Conservation (phyloP, 495 filamentous ascomycete species). For the Aspergillus taichungensis region DNA sequence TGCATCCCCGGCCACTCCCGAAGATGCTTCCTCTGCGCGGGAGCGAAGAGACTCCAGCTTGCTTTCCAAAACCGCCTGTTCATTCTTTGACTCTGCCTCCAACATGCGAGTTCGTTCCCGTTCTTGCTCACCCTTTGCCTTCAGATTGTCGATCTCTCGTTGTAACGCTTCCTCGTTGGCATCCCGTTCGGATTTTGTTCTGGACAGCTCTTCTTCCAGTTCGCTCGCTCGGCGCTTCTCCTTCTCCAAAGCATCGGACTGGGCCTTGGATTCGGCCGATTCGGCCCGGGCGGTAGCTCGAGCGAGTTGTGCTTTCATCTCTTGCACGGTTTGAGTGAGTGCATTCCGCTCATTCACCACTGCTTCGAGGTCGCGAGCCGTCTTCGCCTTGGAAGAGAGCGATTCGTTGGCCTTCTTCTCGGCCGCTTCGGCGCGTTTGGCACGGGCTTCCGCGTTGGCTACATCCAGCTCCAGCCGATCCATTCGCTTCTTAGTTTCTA, state of each 20-base stretch:
- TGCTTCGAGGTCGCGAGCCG: constrained; percentile 61
- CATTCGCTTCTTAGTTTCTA: constrained; percentile 41
- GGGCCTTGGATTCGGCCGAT: constrained; percentile 55
- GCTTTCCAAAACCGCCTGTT: constrained; percentile 74
- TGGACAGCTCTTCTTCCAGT: constrained; percentile 64
- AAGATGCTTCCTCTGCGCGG: constrained; percentile 83
- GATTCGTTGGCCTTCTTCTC: constrained; percentile 59
- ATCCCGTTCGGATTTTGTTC: constrained; percentile 66
- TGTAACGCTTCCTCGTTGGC: constrained; percentile 59
- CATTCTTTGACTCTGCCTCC: constrained; percentile 74
- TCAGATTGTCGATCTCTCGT: constrained; percentile 58
- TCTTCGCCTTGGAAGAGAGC: constrained; percentile 53
- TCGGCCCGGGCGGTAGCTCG: constrained; percentile 59
- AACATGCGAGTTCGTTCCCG: constrained; percentile 58
- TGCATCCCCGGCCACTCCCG: constrained; percentile 69
- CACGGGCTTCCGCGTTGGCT: constrained; percentile 46
- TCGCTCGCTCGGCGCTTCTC: constrained; percentile 58
- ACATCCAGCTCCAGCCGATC: constrained; percentile 61
- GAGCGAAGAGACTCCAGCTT: constrained; percentile 82
- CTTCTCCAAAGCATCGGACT: constrained; percentile 59
- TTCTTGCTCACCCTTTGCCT: constrained; percentile 65
- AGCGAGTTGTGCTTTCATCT: constrained; percentile 61
- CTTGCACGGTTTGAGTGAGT: constrained; percentile 55
- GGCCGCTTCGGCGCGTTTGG: constrained; percentile 55
- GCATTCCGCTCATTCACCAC: constrained; percentile 56